phyloP scores from a whole-genome alignment of 202 grass and related monocot genomes.

The Panicum virgatum region DNA sequence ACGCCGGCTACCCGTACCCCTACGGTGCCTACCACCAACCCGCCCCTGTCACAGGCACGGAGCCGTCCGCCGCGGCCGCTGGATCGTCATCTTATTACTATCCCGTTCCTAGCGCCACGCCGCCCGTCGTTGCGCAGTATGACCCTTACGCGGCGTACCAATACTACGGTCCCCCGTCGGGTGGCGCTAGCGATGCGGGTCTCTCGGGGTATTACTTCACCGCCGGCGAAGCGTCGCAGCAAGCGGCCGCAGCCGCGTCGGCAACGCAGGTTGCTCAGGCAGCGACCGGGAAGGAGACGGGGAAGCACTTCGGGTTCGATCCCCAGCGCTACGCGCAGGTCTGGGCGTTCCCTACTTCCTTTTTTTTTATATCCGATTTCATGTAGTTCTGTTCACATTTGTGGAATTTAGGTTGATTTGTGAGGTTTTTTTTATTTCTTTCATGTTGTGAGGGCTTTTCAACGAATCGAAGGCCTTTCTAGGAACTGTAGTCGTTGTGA shows the following conservation, averaged over 20 bases:
- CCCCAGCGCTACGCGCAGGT: conserved; percentile 56
- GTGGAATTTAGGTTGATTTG: conserved; percentile 1
- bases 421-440: background rate
- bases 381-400: background rate
- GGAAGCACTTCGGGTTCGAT: conserved; percentile 48
- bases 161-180: conserved; percentile 4
- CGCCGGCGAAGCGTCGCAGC: conserved; percentile 33
- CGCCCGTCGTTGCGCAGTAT: background rate
- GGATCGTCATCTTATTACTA: conserved; percentile 31
- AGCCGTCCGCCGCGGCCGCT: background rate
- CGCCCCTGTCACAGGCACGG: background rate
- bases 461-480: background rate
- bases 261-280: background rate
- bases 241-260: background rate
- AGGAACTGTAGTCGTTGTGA: background rate
- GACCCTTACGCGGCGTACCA: conserved; percentile 25
- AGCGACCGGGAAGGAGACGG: conserved; percentile 21
- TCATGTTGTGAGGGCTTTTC: background rate
- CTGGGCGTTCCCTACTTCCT: background rate
- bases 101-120: background rate
- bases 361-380: background rate
- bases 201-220: conserved; percentile 39
- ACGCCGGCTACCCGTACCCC: conserved; percentile 19
- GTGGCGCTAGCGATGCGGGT: background rate
- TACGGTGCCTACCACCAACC: conserved; percentile 19